phyloP scores from a whole-genome alignment of 179 eudicot genomes.

The Actinidia arguta region DNA sequence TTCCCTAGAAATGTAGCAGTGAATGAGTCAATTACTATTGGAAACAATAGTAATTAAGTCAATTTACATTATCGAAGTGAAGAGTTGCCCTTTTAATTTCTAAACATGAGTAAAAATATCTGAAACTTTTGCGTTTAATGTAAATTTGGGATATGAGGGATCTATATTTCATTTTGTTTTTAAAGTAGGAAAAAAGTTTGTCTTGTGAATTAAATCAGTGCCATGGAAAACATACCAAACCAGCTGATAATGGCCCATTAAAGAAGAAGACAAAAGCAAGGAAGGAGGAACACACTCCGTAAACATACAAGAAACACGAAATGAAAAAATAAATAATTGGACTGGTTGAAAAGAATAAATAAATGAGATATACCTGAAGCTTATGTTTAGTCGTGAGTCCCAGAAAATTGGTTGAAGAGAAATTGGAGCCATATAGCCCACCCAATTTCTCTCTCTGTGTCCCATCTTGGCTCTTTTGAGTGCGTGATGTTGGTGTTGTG shows the following conservation, averaged over 20 bases:
- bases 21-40: background rate
- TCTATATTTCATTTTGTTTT: background rate
- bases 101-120: background rate
- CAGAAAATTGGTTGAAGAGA: slow-evolving; percentile 36
- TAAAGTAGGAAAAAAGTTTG: background rate
- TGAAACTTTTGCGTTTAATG: background rate
- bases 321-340: background rate
- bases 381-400: slow-evolving; percentile 35
- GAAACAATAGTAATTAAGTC: background rate
- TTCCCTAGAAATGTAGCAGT: slow-evolving; percentile 41
- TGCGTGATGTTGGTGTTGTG: slow-evolving; percentile 31
- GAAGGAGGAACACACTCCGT: no score
- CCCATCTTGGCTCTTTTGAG: slow-evolving; percentile 34
- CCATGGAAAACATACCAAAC: background rate
- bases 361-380: slow-evolving; percentile 53
- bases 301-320: no score
- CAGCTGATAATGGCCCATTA: background rate
- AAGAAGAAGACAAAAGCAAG: background rate
- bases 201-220: background rate
- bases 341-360: background rate
- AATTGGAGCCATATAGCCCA: slow-evolving; percentile 30
- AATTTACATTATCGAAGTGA: background rate
- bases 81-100: background rate
- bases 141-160: background rate
- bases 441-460: slow-evolving; percentile 27